These are phyloP conservation scores for Linum tenue DNA, from an alignment of 345 rosid species.

Conservation along the genomic window DNA sequence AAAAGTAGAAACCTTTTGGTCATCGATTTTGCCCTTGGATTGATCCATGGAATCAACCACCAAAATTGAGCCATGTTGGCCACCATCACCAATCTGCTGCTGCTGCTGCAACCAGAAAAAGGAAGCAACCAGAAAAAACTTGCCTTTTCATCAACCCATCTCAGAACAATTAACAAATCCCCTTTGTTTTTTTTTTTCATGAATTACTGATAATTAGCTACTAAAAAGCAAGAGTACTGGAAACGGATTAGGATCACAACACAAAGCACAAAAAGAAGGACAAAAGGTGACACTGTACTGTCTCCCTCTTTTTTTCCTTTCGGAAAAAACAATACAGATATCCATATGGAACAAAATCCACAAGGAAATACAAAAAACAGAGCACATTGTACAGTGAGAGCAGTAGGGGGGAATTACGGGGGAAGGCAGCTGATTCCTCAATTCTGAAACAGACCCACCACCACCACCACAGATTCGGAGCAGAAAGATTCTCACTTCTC, in stretches of 20 bases:
- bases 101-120: neutral
- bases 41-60: neutral
- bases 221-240: no score
- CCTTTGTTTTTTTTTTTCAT: no score
- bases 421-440: slow-evolving; percentile 10
- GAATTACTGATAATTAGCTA: no score
- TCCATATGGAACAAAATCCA: neutral
- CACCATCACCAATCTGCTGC: neutral
- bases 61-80: neutral
- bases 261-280: slow-evolving; percentile 1
- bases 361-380: neutral
- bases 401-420: neutral
- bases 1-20: neutral
- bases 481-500: slow-evolving; percentile 22
- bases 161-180: neutral
- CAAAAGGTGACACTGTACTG: neutral
- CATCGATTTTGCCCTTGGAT: neutral
- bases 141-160: slow-evolving; percentile 32
- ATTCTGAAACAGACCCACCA: slow-evolving; percentile 25
- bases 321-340: no score
- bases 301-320: no score
- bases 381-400: neutral
- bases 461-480: neutral
- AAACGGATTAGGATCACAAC: slow-evolving; percentile 12
- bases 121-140: neutral